These are phyloP conservation scores for Sherardia arvensis DNA, from an alignment of 257 asterid genomes.

Conservation along the genomic window DNA sequence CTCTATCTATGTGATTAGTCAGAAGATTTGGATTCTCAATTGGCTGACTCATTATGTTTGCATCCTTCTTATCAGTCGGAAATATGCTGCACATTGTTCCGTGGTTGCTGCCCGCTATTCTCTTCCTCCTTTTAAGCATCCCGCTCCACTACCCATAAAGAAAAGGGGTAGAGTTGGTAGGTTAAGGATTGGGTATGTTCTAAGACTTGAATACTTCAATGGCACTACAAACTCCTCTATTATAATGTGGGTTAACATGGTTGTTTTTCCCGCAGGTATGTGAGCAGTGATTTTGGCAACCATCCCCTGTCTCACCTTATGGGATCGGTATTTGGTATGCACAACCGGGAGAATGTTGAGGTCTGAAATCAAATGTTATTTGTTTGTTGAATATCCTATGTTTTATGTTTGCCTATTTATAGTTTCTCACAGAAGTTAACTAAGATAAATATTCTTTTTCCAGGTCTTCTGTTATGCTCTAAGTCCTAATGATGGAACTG, in stretches of 20 bases:
- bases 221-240: neutral
- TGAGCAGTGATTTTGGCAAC: constrained; percentile 98
- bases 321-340: constrained; percentile 99
- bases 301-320: constrained; percentile 97
- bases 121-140: constrained; percentile 81
- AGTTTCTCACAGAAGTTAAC: neutral
- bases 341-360: constrained; percentile 74
- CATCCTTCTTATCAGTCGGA: constrained; percentile 44
- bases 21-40: neutral
- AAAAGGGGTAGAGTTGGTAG: constrained; percentile 61
- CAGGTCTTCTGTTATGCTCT: constrained; percentile 96
- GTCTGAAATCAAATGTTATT: constrained; percentile 23
- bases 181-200: constrained; percentile 75
- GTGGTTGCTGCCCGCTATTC: constrained; percentile 90
- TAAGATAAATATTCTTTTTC: constrained; percentile 10
- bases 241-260: neutral
- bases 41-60: constrained; percentile 6
- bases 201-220: neutral
- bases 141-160: constrained; percentile 60
- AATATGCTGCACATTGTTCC: constrained; percentile 91
- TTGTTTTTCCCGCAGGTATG: constrained; percentile 55
- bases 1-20: neutral
- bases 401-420: constrained; percentile 8
- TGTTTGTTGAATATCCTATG: constrained; percentile 1
- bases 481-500: constrained; percentile 92